Percentiles rank a stretch among this genome's conserved stretches.
Evolutionary conservation across 768 basidiomycete species (phyloP).

Genomic region (Mycena olivaceomarginata): DNA sequence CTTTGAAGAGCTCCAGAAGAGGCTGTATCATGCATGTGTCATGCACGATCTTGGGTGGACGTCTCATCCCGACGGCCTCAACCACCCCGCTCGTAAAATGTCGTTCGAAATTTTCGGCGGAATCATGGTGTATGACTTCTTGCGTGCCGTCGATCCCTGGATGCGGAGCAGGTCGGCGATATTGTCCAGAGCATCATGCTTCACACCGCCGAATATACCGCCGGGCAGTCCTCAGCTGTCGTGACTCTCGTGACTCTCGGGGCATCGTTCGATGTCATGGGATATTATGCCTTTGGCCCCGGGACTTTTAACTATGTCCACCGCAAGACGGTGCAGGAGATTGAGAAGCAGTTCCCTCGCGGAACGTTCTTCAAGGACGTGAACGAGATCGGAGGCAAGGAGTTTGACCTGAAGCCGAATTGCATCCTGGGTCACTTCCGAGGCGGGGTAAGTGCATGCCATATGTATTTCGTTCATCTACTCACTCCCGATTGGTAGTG

Average conservation of each 20-base stretch:
- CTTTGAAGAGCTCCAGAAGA: not conserved
- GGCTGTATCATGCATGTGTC: not conserved
- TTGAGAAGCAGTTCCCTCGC: not conserved
- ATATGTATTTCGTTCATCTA: not conserved
- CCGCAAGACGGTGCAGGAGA: constrained; percentile 2
- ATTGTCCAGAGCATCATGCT: constrained; percentile 5
- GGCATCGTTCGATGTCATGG: not conserved
- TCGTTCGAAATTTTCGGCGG: not conserved
- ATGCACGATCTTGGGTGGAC: constrained; percentile 9
- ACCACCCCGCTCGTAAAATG: not conserved
- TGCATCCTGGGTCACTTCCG: not conserved
- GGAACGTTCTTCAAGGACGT: not conserved
- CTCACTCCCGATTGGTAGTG: not conserved
- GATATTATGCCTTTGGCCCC: not conserved
- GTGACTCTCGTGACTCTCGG: not conserved
- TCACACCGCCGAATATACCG: not conserved
- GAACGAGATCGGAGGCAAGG: not conserved
- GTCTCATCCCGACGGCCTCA: not conserved
- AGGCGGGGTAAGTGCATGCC: not conserved
- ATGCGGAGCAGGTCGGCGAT: not conserved
- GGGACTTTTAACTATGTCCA: not conserved
- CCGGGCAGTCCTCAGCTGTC: not conserved
- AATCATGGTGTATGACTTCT: constrained; percentile 2
- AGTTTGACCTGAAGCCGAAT: not conserved
- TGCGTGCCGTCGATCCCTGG: not conserved